These are phyloP conservation scores for Penicillium brevicompactum DNA, from an alignment of 2,329 filamentous ascomycete genomes.

Conservation along the genomic window DNA sequence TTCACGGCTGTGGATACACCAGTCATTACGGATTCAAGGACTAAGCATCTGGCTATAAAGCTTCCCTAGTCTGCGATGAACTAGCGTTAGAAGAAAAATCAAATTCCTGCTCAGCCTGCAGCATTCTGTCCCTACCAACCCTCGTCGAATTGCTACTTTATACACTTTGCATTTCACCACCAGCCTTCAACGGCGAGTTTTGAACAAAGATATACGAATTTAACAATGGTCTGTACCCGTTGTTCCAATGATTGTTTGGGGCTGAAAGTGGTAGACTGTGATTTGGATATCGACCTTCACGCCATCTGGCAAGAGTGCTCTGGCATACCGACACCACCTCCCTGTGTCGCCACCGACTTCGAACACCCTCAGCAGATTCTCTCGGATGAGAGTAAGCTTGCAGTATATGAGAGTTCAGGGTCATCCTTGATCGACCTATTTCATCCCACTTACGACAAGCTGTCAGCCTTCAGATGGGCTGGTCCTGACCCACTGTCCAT, in stretches of 20 bases:
- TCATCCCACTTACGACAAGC: too few relatives aligned
- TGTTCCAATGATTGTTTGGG: background rate
- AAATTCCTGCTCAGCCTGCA: background rate
- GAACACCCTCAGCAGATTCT: background rate
- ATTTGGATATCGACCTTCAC: too few relatives aligned
- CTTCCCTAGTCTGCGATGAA: background rate
- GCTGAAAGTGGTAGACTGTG: background rate
- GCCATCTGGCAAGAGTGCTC: constrained; percentile 4
- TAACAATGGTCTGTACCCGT: background rate
- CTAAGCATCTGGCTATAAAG: background rate
- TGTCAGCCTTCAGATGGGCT: too few relatives aligned
- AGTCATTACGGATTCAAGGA: background rate
- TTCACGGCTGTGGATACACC: background rate
- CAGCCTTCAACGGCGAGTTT: background rate
- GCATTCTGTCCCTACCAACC: background rate
- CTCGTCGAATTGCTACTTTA: background rate
- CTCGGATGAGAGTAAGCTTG: background rate
- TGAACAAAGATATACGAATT: background rate
- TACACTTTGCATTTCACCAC: background rate
- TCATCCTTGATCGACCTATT: background rate
- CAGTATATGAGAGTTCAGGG: background rate
- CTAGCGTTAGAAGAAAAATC: background rate
- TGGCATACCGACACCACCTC: constrained; percentile 1
- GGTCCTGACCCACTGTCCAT: too few relatives aligned
- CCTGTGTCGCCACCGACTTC: constrained; percentile 1